phyloP scores from a whole-genome alignment of 148 eudicot genomes.

The Dianthus caryophyllus region DNA sequence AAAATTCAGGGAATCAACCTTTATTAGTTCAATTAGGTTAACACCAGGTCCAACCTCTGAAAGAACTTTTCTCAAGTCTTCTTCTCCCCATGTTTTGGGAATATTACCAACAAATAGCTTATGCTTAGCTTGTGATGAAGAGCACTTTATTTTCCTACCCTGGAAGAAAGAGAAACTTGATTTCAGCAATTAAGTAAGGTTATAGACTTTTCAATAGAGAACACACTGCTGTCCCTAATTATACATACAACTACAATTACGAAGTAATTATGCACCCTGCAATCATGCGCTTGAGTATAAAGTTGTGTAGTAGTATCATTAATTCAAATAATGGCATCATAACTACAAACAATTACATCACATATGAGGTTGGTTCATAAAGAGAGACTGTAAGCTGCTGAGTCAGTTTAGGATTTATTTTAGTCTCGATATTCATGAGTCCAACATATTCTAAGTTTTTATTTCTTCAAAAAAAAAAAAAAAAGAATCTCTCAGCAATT shows the following conservation, averaged over 20 bases:
- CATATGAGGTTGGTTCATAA: not conserved
- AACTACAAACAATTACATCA: not conserved
- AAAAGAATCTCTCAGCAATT: too few species aligned
- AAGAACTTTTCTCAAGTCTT: constrained; percentile 62
- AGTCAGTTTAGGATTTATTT: not conserved
- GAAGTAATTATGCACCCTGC: too few species aligned
- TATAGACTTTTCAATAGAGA: not conserved
- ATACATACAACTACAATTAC: not conserved
- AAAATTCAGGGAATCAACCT: constrained; percentile 43
- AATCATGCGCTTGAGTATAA: not conserved
- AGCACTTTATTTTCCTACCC: constrained; percentile 83
- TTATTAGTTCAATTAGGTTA: constrained; percentile 57
- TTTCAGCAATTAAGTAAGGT: not conserved
- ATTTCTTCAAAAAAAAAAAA: too few species aligned
- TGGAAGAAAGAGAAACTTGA: constrained; percentile 25
- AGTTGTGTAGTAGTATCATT: too few species aligned
- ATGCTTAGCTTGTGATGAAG: constrained; percentile 88
- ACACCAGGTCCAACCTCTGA: constrained; percentile 81
- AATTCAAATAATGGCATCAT: too few species aligned
- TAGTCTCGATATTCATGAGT: too few species aligned
- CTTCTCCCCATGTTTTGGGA: constrained; percentile 75
- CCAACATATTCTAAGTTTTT: too few species aligned
- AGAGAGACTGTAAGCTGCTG: not conserved
- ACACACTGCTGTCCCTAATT: not conserved
- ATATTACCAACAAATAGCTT: constrained; percentile 84